Evolutionary conservation across 768 basidiomycete species (phyloP), one percentile per base, ranked within the genome.

Genomic region (Suillus bovinus): DNA sequence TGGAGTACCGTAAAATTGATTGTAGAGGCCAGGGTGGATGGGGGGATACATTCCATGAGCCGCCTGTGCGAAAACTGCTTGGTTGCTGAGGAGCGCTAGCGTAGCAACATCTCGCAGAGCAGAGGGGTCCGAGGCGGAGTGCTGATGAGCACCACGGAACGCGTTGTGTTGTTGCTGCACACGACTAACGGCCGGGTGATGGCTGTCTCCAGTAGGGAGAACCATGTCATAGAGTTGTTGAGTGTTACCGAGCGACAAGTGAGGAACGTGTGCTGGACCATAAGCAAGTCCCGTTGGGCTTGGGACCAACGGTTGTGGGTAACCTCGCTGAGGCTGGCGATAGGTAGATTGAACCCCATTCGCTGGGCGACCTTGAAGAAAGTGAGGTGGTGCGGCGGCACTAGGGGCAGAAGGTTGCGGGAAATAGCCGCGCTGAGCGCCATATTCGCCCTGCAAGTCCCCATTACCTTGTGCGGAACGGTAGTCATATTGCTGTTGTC

Each of bases 141-240:
- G 91, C 65, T 93, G 91, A 72, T 93, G 91, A 29, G 83, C 85
- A 31, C 79, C 81, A 41, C 89, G 88, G 78, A 89, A 92, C 50
- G 82, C 82, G 67, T 86, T 86, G 70, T 87, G 88, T 70, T 91
- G 90, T 67, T 91, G 90, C 72, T 93, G 91, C 56, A 91, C 85
- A 66, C 90, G 90, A 57, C 85, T 81, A 61, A 90, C 86, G 36
- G 89, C 84, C 39, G 88, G 83, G 70, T 86, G 81, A 58, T 82
- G 85, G 64, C 79, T 80, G 64, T 88, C 85, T 17, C 61, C 44
- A 36, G 74, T 67, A 60, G 82, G 79, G 38, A 80, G 75, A 83
- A 92, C 89, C 87, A 91, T 89, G 69, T 91, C 90, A 68, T 91
- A 92, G 59, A 91, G 69, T 68, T 91, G 90, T 67, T 91, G 90